phyloP scores from a whole-genome alignment of 2,329 filamentous ascomycete genomes.

The Pseudogymnoascus sp. region DNA sequence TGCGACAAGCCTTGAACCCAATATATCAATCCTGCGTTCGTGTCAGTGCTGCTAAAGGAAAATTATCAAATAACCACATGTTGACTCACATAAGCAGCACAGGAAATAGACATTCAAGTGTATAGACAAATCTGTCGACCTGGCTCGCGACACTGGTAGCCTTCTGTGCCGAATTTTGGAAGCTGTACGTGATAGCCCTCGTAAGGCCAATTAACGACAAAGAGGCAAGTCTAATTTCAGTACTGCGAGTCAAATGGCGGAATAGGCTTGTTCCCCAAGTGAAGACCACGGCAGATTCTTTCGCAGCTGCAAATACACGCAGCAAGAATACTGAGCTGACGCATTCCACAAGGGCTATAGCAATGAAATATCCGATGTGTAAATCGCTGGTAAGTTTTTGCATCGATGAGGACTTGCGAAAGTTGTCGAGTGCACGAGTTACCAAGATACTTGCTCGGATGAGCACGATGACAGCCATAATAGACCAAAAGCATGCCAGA shows the following conservation, averaged over 20 bases:
- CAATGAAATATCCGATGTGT: constrained; percentile 35
- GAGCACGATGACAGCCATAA: constrained; percentile 42
- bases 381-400: constrained; percentile 16
- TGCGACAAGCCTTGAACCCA: neutral
- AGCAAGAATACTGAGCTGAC: constrained; percentile 34
- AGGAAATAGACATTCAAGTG: constrained; percentile 35
- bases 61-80: neutral
- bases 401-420: neutral
- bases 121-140: constrained; percentile 35
- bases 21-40: neutral
- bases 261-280: constrained; percentile 29
- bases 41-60: neutral
- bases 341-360: constrained; percentile 35
- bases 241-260: constrained; percentile 33
- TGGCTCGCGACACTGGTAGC: constrained; percentile 32
- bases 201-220: constrained; percentile 33
- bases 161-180: constrained; percentile 30
- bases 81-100: constrained; percentile 33
- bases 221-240: constrained; percentile 33
- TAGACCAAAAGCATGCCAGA: constrained; percentile 46
- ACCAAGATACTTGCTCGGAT: constrained; percentile 37
- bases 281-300: constrained; percentile 26
- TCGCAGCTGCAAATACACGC: constrained; percentile 30
- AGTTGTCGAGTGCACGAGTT: constrained; percentile 19
- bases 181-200: constrained; percentile 35